These are phyloP conservation scores for Fusarium sp. DNA, from an alignment of 2,329 filamentous ascomycete species.

Conservation along the genomic window DNA sequence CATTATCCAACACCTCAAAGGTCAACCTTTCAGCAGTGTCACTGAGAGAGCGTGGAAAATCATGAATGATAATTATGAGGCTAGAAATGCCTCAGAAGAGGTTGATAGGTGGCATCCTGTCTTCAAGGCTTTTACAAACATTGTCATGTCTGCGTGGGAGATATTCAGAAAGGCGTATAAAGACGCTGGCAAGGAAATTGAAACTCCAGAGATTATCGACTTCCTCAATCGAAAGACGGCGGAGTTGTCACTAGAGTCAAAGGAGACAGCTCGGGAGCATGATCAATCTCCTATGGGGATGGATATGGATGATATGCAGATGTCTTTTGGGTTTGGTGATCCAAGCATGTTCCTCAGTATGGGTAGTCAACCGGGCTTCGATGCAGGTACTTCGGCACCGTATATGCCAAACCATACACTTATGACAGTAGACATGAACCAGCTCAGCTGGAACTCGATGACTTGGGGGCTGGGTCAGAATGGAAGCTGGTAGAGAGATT, in stretches of 20 bases:
- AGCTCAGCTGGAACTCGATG: conserved; percentile 8
- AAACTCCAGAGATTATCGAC: neutral
- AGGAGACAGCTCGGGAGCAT: accelerated
- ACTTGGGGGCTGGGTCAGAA: neutral
- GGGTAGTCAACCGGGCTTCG: neutral
- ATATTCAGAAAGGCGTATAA: neutral
- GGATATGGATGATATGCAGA: conserved; percentile 1
- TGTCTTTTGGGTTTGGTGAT: conserved; percentile 1
- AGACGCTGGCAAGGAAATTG: neutral
- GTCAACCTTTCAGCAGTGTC: neutral
- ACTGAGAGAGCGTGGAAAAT: neutral
- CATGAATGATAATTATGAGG: conserved; percentile 11
- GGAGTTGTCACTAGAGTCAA: neutral
- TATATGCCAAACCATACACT: neutral
- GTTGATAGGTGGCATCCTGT: neutral
- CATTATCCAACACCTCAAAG: conserved; percentile 53
- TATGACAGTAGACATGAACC: neutral
- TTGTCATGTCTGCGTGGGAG: conserved; percentile 4
- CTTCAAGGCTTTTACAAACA: conserved; percentile 9
- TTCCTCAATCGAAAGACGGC: neutral
- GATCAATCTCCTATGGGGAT: neutral
- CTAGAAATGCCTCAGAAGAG: neutral
- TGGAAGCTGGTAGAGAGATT: neutral
- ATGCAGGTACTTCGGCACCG: accelerated
- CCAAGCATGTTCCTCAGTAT: neutral